Conservation (phyloP, 2,329 filamentous ascomycete species). For the Xylariales sp. region DNA sequence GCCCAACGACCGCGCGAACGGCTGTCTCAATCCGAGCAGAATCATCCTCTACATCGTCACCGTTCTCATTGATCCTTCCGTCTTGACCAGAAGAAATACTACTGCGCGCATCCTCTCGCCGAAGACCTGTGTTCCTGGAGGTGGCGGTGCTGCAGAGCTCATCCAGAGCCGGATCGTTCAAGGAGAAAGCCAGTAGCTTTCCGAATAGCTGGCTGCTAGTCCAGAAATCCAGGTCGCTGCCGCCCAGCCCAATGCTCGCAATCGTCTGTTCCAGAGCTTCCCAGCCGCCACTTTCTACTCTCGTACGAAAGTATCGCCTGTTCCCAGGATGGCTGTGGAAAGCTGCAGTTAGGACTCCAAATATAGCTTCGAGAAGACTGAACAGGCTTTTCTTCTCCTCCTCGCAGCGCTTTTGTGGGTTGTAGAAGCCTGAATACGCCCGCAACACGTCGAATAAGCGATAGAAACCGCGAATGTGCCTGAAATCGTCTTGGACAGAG, state of each 20-base stretch:
- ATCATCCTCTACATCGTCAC: constrained; percentile 13
- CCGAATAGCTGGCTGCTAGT: constrained; percentile 73
- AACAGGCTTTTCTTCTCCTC: constrained; percentile 63
- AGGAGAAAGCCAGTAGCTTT: constrained; percentile 71
- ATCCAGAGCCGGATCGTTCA: constrained; percentile 72
- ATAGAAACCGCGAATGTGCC: constrained; percentile 75
- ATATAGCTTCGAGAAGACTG: constrained; percentile 63
- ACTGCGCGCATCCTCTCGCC: constrained; percentile 9
- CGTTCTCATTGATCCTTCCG: constrained; percentile 7
- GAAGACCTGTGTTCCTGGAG: constrained; percentile 14
- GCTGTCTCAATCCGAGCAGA: constrained; percentile 24
- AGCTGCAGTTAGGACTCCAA: constrained; percentile 69
- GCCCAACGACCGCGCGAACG: constrained; percentile 45
- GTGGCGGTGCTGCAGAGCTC: constrained; percentile 58
- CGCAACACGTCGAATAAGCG: constrained; percentile 64
- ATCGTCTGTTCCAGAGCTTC: constrained; percentile 68
- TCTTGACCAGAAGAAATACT: constrained; percentile 15
- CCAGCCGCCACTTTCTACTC: constrained; percentile 75
- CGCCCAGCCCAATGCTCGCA: constrained; percentile 61
- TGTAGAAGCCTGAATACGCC: constrained; percentile 70
- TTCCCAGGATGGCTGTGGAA: constrained; percentile 81
- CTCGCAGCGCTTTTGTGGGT: constrained; percentile 56
- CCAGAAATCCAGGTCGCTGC: constrained; percentile 63
- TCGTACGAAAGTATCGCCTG: constrained; percentile 75
- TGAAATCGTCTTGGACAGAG: constrained; percentile 71